Base-by-base conservation (phyloP, 192 early-diverging fungal genomes). In the Kickxella alabastrina region DNA sequence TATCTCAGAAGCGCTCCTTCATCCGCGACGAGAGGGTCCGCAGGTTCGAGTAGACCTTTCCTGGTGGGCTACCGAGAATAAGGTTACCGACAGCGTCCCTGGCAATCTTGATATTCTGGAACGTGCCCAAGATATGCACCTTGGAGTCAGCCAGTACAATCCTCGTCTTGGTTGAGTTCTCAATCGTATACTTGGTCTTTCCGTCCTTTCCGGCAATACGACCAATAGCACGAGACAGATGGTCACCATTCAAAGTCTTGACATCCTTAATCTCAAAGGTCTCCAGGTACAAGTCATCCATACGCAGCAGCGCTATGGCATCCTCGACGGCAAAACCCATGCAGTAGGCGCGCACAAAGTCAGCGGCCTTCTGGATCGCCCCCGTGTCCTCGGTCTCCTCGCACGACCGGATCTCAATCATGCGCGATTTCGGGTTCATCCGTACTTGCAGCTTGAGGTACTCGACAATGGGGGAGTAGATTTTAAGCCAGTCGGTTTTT, bases 221-320 rank as follows among this genome's bases (percentile, higher is more conserved):
- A 54, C 96, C 96, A 62, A 99, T 94, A 14, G 96, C 96, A 48
- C 96, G 86, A 17, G 91, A 89, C 70, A 99, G 74, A 70, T 99
- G 92, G 67, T 99, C 96, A 22, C 93, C 94, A 32, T 85, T 82
- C 34, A 99, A 68, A 6, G 91, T 95, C 79, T 95, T 94, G 24
- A 99, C 84, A 72, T 99, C 96, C 79, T 97, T 97, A 76, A 96
- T 88, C 52, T 97, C 94, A 71, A 99, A 99, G 6, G 90, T 83
- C 59, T 99, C 96, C 63, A 99, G 59, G 68, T 86, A 99, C 56
- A 99, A 74, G 57, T 99, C 96, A 59, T 99, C 96, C 76, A 99
- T 78, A 52, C 96, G 87, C 49, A 99, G 65, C 29, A 99, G 82
- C 1, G 96, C 92, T 59, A 96, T 75, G 17, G 94, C 87, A 59